Percentiles rank a stretch among this genome's conserved stretches.
Conservation (phyloP, 345 rosid species). For the Dipteronia dyeriana region DNA sequence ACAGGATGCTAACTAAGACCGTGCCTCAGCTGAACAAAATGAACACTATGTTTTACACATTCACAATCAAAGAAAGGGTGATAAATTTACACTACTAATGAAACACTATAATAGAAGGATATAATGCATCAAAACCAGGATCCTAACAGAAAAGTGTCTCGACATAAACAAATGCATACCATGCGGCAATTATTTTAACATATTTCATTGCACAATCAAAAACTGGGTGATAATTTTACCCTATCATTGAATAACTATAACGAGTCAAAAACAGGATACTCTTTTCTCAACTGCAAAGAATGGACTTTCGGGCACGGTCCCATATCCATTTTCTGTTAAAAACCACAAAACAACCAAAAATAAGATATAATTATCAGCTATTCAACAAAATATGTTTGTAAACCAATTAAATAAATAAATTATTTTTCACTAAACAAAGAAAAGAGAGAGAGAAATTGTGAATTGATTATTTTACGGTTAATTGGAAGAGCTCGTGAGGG, state of each 20-base stretch:
- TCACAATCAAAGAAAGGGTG: neutral
- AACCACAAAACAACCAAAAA: slow-evolving; percentile 11
- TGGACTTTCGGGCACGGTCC: slow-evolving; percentile 99
- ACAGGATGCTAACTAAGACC: neutral
- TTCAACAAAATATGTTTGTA: slow-evolving; percentile 5
- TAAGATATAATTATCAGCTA: neutral
- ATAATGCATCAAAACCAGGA: neutral
- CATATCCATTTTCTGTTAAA: slow-evolving; percentile 97
- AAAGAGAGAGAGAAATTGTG: neutral
- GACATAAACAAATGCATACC: neutral
- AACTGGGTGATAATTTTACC: neutral
- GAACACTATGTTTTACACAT: neutral
- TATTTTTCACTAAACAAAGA: too few species aligned
- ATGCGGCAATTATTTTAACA: neutral
- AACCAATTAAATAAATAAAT: neutral
- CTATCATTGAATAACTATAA: neutral
- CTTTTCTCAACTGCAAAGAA: slow-evolving; percentile 94
- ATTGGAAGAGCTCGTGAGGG: slow-evolving; percentile 98
- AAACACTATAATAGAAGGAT: neutral
- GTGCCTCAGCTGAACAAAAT: too few species aligned
- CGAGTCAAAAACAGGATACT: slow-evolving; percentile 59
- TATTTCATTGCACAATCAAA: neutral
- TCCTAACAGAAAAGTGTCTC: neutral
- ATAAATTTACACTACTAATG: neutral
- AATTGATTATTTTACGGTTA: slow-evolving; percentile 51